Evolutionary conservation across 305 asterid genomes (phyloP), one percentile per base, ranked within the genome.

Genomic region (Galium porrigens): DNA sequence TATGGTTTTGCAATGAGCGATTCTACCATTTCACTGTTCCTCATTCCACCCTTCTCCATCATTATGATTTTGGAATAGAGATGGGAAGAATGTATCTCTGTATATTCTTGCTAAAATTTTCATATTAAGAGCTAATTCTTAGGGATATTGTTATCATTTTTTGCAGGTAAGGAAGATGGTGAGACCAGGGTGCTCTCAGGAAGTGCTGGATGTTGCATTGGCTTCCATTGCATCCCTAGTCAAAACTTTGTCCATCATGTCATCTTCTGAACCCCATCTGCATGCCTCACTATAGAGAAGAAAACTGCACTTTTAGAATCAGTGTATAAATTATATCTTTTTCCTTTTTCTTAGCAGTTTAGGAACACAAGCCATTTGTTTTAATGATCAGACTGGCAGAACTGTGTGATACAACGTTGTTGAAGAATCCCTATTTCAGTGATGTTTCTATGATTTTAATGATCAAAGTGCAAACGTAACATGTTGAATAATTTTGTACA

Each of bases 1-100:
- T 83, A 75, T 69, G 56, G 34, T 2, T 49, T 46, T 52, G 9
- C 57, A 6, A n/a, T 52, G 57, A 52, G 6, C 25, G n/a, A 49
- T n/a, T 12, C n/a, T 49, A 36, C 41, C 55, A n/a, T 0, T 49
- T 49, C 20, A 49, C 25, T 36, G 41, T 36, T 36, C 41, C 41
- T 6, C 9, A 36, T 9, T 36, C 41, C 9, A 36, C 41, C 41
- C 41, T 36, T 36, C 10, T 49, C 22, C 22, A 5, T 49, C 46
- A 34, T 4, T 34, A 0, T 6, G 7, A 4, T 6, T 6, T 34
- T 34, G 37, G 37, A 34, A 34, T 4, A 34, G 37, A 34, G 37
- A 34, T 34, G 37, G 46, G 2, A 41, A 10, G 4, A 41, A 41
- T 36, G 41, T 36, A 36, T 36, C 41, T 36, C 41, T 36, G 41